Percentiles rank a stretch among this genome's conserved stretches.
Evolutionary conservation across 129 eudicot genomes (phyloP).

Genomic region (Chrysanthemum lavandulifolium): DNA sequence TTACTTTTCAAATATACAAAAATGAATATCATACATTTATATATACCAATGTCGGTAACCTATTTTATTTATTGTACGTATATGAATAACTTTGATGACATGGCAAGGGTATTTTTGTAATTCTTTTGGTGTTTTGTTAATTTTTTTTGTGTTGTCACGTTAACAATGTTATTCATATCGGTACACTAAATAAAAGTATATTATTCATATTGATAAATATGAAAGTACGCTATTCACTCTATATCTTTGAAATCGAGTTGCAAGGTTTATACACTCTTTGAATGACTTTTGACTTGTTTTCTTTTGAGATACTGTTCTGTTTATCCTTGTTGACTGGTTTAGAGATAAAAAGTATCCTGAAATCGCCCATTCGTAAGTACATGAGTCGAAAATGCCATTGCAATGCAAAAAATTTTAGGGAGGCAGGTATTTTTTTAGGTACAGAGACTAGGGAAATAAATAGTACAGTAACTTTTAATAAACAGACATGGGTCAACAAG

Average conservation of each 20-base stretch:
- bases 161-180: neutral
- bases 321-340: neutral
- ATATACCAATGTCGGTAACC: no score
- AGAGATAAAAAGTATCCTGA: neutral
- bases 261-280: neutral
- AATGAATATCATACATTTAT: no score
- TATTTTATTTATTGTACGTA: no score
- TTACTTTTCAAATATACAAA: no score
- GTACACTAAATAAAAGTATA: neutral
- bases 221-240: no score
- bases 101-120: no score
- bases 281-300: neutral
- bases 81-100: no score
- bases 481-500: neutral
- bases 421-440: neutral
- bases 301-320: neutral
- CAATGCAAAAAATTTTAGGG: neutral
- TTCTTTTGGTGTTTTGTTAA: neutral
- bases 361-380: neutral
- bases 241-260: no score
- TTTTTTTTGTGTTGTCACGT: neutral
- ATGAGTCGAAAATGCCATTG: neutral
- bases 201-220: no score
- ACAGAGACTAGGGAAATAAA: neutral
- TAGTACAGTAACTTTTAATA: neutral